phyloP scores from a whole-genome alignment of 768 basidiomycete species.

The Termitomyces sp. region DNA sequence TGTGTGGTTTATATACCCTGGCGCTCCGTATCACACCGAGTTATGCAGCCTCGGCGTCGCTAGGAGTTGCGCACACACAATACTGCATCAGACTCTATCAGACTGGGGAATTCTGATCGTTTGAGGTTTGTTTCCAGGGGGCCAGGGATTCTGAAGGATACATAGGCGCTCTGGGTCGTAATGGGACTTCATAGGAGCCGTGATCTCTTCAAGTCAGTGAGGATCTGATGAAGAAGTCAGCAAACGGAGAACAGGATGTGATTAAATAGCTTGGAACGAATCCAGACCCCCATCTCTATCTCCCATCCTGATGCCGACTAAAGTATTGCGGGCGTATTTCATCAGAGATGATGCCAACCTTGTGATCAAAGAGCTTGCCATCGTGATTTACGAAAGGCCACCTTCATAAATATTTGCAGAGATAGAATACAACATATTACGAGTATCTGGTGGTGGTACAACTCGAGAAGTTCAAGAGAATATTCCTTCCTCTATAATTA shows the following conservation, averaged over 20 bases:
- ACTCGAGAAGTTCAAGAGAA: not conserved
- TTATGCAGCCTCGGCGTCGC: slow-evolving; percentile 8
- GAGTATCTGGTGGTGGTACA: not conserved
- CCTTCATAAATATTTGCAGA: not conserved
- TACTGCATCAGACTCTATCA: not conserved
- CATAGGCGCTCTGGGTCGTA: too few species aligned
- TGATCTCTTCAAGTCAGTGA: too few species aligned
- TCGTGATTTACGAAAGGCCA: not conserved
- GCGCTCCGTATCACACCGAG: slow-evolving; percentile 9
- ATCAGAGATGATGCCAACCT: not conserved
- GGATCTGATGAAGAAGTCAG: not conserved
- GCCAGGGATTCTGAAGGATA: not conserved
- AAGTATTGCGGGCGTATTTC: not conserved
- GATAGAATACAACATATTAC: not conserved
- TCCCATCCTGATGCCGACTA: not conserved
- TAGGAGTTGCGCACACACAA: not conserved
- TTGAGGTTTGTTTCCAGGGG: slow-evolving; percentile 11
- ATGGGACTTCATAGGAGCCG: too few species aligned
- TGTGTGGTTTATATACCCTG: slow-evolving; percentile 29
- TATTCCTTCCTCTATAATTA: slow-evolving; percentile 4
- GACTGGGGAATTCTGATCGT: slow-evolving; percentile 5
- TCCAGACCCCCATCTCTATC: too few species aligned
- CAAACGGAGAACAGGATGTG: not conserved
- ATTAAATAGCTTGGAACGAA: not conserved
- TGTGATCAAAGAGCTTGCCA: not conserved